These are phyloP conservation scores for Butyriboletus loyo DNA, from an alignment of 768 basidiomycete species.

Conservation along the genomic window DNA sequence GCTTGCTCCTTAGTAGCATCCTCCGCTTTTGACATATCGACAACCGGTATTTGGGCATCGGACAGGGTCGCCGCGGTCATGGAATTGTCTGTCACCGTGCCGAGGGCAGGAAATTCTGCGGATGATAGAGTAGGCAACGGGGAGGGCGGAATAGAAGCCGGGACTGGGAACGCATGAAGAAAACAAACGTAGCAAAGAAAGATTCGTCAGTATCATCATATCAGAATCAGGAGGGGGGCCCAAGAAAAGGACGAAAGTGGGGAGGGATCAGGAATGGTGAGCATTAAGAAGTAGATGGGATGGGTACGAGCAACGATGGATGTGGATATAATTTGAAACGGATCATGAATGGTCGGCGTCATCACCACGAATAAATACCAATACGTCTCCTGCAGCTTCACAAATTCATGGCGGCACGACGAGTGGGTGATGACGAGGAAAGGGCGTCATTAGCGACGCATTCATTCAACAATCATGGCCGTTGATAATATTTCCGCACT, in stretches of 20 bases:
- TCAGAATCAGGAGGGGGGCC: conserved; percentile 44
- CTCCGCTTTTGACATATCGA: conserved; percentile 28
- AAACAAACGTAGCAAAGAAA: conserved; percentile 22
- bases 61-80: conserved; percentile 4
- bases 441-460: conserved; percentile 27
- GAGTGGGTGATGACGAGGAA: conserved; percentile 25
- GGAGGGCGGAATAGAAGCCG: conserved; percentile 36
- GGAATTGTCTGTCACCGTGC: conserved; percentile 14
- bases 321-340: conserved; percentile 3
- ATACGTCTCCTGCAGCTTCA: conserved; percentile 25
- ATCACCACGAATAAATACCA: conserved; percentile 20
- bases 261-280: conserved; percentile 32
- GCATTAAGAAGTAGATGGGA: conserved; percentile 6
- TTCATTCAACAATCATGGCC: conserved; percentile 51
- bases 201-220: conserved; percentile 41
- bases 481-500: conserved; percentile 81
- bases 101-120: conserved; percentile 74
- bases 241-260: conserved; percentile 39
- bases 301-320: conserved; percentile 5
- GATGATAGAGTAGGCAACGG: conserved; percentile 54
- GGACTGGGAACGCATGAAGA: conserved; percentile 30
- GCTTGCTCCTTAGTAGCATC: conserved; percentile 44
- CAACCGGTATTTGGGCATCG: conserved; percentile 22
- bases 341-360: conserved; percentile 18
- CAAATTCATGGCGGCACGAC: conserved; percentile 27